Evolutionary conservation across 2,329 filamentous ascomycete genomes (phyloP), one percentile per base, ranked within the genome.

Genomic region (Pestalotiopsis sp.): DNA sequence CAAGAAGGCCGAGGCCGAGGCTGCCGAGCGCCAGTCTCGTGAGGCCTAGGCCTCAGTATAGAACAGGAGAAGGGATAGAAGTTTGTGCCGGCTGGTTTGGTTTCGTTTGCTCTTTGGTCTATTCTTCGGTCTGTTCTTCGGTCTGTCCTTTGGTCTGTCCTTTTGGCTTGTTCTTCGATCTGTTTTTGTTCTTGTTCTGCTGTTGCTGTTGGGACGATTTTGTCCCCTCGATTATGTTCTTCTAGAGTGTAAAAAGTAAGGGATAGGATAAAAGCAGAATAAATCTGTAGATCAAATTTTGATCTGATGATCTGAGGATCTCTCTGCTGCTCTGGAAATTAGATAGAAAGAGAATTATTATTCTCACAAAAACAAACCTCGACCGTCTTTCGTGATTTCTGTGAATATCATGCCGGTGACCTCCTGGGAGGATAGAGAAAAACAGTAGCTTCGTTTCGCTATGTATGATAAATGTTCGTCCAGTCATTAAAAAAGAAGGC

Each of bases 1-100:
- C 20, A 84, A 85, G 76, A 74, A 76, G 36, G 74, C 69, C 31
- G 14, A 36, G 57, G 57, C 57, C 14, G 3, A 17, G 23, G 23
- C 7, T 59, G 57, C 57, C 6, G 57, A 59, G 57, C 23, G 23
- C 23, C 6, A 14, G 57, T 25, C 57, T 13, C 57, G 27, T 13
- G 23, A 59, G 57, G 57, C 57, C 13, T 57, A n/a, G 57, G 57
- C 57, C 13, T 57, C 7, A 31, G 4, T 31, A 2, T 31, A 7
- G 27, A 31, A 31, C 27, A 2, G 27, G 1, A 7, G 1, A 4
- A 1, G 52, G 13, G 23, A 59, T 36, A 5, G 11, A n/a, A 45
- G 14, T n/a, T n/a, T n/a, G 27, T 1, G 27, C 27, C 1, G 27
- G 9, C 9, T 31, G 27, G 27, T 31, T 31, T 31, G 27, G 27